Evolutionary conservation across 2,329 filamentous ascomycete species (phyloP), one percentile per base, ranked within the genome.

Genomic region (Sporothrix euskadiensis): DNA sequence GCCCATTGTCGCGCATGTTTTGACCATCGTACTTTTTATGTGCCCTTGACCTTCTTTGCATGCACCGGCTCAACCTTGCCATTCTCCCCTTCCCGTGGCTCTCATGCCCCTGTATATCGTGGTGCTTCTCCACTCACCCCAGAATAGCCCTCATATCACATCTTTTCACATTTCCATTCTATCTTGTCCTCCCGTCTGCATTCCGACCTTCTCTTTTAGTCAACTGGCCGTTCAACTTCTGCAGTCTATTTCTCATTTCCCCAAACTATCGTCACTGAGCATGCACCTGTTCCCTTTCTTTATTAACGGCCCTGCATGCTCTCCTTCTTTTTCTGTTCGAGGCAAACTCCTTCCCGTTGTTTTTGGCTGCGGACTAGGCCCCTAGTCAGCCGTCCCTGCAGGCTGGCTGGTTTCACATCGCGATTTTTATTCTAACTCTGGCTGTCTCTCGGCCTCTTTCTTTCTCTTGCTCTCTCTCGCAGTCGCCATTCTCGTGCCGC

Each of bases 1-100:
- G 14, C 12, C 65, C 16, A 39, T 69, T 12, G 66, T 70, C 47
- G 7, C 32, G 41, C 35, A 39, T 9, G 1, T 9, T 19, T 59
- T 22, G 10, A 3, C n/a, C 47, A 12, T 47, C 30, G n/a, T 61
- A 5, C 32, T 44, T 30, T 32, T 47, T 22, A 35, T 35, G 35
- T 35, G 35, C 4, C 35, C 8, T 3, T 35, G 4, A 5, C 35
- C 35, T n/a, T 8, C 30, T 26, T 9, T 57, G 54, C 26, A 57
- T 19, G 19, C 32, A 26, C 26, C 26, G n/a, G n/a, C n/a, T 26
- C 26, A 26, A 26, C 56, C 56, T 39, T 8, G 35, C 32, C 9
- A 57, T 32, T 57, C 54, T 63, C 57, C 32, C 32, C 41, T 63
- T 57, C 41, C 19, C 57, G 57, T 63, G 57, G 35, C 35, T 63